Base-by-base conservation (phyloP, 495 filamentous ascomycete species). In the Neurospora cerealis region DNA sequence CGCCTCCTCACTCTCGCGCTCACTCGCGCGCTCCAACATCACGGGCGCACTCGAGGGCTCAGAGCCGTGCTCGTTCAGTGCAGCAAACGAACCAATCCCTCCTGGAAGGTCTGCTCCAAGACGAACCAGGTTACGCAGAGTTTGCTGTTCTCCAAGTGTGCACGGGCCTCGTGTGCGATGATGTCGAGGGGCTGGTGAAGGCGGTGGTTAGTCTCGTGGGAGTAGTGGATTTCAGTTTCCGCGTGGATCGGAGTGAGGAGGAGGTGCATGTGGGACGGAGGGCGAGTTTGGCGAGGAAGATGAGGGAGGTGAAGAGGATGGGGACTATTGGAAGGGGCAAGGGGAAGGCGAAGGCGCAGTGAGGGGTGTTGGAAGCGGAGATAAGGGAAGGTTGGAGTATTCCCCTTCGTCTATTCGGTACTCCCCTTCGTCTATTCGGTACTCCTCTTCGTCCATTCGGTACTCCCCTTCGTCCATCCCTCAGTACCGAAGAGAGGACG, bases 141-240 rank as follows among this genome's bases (percentile, higher is more conserved):
- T 97, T 95, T 83, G 92, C 93, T 0, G 92, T 95, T 0, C 82
- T 95, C 73, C 92, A 95, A 77, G 91, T 97, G 36, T 93, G 91
- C 60, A 91, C 88, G 11, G 86, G 89, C 71, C 88, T 93, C 75
- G 87, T 96, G 39, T 89, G 88, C 62, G 89, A 90, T 40, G 93
- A 96, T 81, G 81, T 94, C 28, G 86, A 88, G 66, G 86, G 87
- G 70, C 80, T 93, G 37, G 82, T 92, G 78, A 82, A 82, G 36
- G 85, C 85, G 44, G 90, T 95, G 1, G 92, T 87, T 75, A 85
- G 85, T 21, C 79, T 96, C 36, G 93, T 96, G 5, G 93, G 93
- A 4, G 93, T 94, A 72, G 86, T 95, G 19, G 93, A 95, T 78
- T 96, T 96, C 76, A 90, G 91, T 19, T 94, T 93, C 77, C 75